Evolutionary conservation across 2,329 filamentous ascomycete species (phyloP).

Genomic region (Hypoxylon sp.): DNA sequence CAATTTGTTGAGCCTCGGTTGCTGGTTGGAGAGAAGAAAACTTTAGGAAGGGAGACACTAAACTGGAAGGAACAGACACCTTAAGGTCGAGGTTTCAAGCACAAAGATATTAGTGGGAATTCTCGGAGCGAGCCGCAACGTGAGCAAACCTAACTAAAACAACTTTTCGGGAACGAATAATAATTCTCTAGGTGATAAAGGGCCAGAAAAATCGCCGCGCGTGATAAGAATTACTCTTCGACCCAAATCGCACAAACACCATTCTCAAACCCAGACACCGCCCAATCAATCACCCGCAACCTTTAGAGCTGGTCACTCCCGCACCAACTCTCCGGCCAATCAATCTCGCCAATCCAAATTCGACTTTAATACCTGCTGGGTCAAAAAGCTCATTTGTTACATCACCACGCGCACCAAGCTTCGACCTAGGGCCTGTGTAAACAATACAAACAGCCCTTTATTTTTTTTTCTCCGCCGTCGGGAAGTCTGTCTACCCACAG

Average conservation of each 20-base stretch:
- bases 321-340: slow-evolving; percentile 48
- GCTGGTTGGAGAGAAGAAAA: slow-evolving; percentile 18
- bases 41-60: slow-evolving; percentile 6
- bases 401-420: slow-evolving; percentile 48
- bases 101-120: slow-evolving; percentile 26
- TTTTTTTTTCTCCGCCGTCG: slow-evolving; percentile 42
- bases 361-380: slow-evolving; percentile 41
- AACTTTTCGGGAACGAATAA: slow-evolving; percentile 32
- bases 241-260: slow-evolving; percentile 38
- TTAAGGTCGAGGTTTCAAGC: slow-evolving; percentile 7
- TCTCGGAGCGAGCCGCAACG: slow-evolving; percentile 44
- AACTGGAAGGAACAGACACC: slow-evolving; percentile 2
- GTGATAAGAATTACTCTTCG: slow-evolving; percentile 31
- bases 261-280: slow-evolving; percentile 19
- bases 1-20: slow-evolving; percentile 1
- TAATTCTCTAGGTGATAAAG: slow-evolving; percentile 30
- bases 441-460: slow-evolving; percentile 44
- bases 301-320: slow-evolving; percentile 32
- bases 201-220: slow-evolving; percentile 21
- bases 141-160: slow-evolving; percentile 41
- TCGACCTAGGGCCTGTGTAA: slow-evolving; percentile 42
- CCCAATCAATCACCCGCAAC: slow-evolving; percentile 38
- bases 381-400: slow-evolving; percentile 51
- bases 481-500: slow-evolving; percentile 34
- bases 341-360: slow-evolving; percentile 52